These are phyloP conservation scores for Pelargonium australe DNA, from an alignment of 441 rosid species.

Conservation along the genomic window DNA sequence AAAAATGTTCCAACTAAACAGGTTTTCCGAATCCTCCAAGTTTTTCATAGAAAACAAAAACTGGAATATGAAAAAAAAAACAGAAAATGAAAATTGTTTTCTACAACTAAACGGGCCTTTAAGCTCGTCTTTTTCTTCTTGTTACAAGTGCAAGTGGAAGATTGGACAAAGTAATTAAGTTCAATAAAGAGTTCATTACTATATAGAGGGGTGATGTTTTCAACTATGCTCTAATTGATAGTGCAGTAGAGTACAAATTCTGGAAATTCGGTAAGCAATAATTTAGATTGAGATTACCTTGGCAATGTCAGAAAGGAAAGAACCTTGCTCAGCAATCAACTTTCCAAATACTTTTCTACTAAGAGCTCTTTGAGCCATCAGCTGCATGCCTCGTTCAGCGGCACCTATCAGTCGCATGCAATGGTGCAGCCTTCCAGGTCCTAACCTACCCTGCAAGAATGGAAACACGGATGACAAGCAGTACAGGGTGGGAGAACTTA, in stretches of 20 bases:
- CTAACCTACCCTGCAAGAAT: conserved; percentile 79
- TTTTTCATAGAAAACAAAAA: too few relatives aligned
- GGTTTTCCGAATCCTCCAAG: too few relatives aligned
- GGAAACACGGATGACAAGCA: conserved; percentile 13
- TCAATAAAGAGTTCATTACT: not conserved
- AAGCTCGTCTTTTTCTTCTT: not conserved
- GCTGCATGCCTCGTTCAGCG: conserved; percentile 95
- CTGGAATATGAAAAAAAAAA: too few relatives aligned
- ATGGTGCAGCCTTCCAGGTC: conserved; percentile 98
- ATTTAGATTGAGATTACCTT: conserved; percentile 39
- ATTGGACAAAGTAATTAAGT: not conserved
- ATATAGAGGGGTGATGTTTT: not conserved
- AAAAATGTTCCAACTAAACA: too few relatives aligned
- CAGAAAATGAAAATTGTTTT: too few relatives aligned
- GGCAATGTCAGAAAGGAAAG: conserved; percentile 82
- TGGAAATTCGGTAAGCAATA: not conserved
- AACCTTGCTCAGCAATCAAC: conserved; percentile 82
- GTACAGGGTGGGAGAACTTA: too few relatives aligned
- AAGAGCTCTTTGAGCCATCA: conserved; percentile 87
- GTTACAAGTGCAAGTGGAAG: not conserved
- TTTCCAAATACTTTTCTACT: conserved; percentile 74
- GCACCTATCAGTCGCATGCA: conserved; percentile 95
- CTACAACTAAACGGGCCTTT: too few relatives aligned
- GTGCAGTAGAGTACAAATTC: not conserved
- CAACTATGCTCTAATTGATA: too few relatives aligned